Percentiles rank a stretch among this genome's conserved stretches.
Evolutionary conservation across 106 monocot genomes (phyloP).

Genomic region (Acorus calamus): DNA sequence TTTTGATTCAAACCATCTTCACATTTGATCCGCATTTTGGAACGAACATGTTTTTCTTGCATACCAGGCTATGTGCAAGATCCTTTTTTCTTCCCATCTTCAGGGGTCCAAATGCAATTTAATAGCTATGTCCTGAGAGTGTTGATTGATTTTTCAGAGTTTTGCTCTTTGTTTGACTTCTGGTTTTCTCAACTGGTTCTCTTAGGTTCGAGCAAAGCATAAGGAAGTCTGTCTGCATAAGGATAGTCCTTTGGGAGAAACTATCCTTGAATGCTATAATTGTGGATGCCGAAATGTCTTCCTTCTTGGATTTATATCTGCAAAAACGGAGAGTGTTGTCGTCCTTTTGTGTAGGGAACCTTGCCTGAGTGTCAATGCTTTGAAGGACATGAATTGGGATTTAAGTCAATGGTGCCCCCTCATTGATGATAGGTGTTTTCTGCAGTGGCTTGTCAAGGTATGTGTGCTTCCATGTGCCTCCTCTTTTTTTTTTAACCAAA

Average conservation of each 20-base stretch:
- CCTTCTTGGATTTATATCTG: conserved; percentile 94
- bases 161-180: not conserved
- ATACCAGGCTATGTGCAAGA: no score
- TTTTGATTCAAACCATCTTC: no score
- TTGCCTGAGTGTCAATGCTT: conserved; percentile 89
- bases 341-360: conserved; percentile 98
- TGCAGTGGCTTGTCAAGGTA: conserved; percentile 99
- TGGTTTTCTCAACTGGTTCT: conserved; percentile 1
- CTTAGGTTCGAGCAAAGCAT: conserved; percentile 93
- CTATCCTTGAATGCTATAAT: conserved; percentile 99
- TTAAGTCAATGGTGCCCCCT: conserved; percentile 98
- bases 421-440: conserved; percentile 97
- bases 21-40: no score
- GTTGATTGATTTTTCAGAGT: not conserved
- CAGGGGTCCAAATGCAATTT: no score
- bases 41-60: no score
- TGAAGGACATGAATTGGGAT: conserved; percentile 99
- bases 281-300: conserved; percentile 99
- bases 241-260: conserved; percentile 95
- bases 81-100: no score
- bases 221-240: conserved; percentile 99
- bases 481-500: not conserved
- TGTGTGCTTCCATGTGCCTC: not conserved
- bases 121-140: not conserved
- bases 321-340: conserved; percentile 97